These are phyloP conservation scores for Penicillium oxalicum DNA, from an alignment of 2,329 filamentous ascomycete genomes.

Conservation along the genomic window DNA sequence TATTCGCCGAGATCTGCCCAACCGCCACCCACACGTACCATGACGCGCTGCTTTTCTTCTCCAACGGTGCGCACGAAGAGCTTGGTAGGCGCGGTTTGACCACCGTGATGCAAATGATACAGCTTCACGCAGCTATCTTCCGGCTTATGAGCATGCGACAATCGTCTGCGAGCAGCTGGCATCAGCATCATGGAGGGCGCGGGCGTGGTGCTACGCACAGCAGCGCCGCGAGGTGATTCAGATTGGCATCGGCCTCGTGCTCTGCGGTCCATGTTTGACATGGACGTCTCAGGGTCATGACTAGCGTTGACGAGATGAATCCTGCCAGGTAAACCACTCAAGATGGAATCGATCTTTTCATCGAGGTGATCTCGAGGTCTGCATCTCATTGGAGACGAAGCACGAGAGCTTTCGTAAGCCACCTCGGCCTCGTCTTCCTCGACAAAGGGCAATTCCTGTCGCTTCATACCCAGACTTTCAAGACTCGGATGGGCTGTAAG, in stretches of 20 bases:
- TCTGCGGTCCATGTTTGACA: slow-evolving; percentile 26
- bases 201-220: slow-evolving; percentile 49
- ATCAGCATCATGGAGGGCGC: slow-evolving; percentile 66
- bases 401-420: slow-evolving; percentile 19
- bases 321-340: slow-evolving; percentile 69
- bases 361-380: slow-evolving; percentile 63
- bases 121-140: slow-evolving; percentile 74
- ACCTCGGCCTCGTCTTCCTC: slow-evolving; percentile 16
- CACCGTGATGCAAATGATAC: slow-evolving; percentile 82
- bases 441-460: slow-evolving; percentile 19
- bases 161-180: slow-evolving; percentile 45
- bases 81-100: slow-evolving; percentile 83
- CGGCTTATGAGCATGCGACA: slow-evolving; percentile 29
- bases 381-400: slow-evolving; percentile 38
- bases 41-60: slow-evolving; percentile 82
- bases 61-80: slow-evolving; percentile 90
- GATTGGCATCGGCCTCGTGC: slow-evolving; percentile 40
- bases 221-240: slow-evolving; percentile 28
- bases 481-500: slow-evolving; percentile 29
- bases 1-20: slow-evolving; percentile 97
- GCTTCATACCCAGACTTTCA: slow-evolving; percentile 28
- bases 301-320: slow-evolving; percentile 63
- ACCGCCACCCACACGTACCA: slow-evolving; percentile 97
- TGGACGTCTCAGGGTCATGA: slow-evolving; percentile 28
- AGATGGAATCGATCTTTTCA: slow-evolving; percentile 71